These are phyloP conservation scores for Mollisia scopiformis DNA, from an alignment of 2,329 filamentous ascomycete genomes.

Conservation along the genomic window DNA sequence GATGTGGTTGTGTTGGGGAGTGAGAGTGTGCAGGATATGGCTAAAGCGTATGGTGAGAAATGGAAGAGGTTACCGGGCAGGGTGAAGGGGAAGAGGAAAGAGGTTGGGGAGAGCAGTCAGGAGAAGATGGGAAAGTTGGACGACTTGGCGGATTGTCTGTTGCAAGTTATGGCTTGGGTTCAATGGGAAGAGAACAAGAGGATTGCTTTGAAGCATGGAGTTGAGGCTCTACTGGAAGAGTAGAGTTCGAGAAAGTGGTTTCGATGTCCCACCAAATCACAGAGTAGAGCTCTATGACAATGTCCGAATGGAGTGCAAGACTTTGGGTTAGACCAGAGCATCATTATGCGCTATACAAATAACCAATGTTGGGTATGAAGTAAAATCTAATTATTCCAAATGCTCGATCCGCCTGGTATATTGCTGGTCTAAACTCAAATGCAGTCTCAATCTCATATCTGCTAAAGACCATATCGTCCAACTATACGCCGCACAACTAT, in stretches of 20 bases:
- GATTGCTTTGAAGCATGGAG: conserved; percentile 36
- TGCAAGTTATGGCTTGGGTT: conserved; percentile 78
- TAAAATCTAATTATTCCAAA: neutral
- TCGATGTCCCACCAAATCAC: neutral
- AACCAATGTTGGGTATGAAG: neutral
- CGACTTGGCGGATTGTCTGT: conserved; percentile 77
- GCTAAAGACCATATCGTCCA: neutral
- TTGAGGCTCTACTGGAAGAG: conserved; percentile 33
- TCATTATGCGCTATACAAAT: neutral
- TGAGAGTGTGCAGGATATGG: conserved; percentile 40
- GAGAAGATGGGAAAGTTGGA: conserved; percentile 65
- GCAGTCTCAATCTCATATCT: neutral
- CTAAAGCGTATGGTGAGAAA: conserved; percentile 39
- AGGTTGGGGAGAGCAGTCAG: conserved; percentile 29
- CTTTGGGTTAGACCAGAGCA: neutral
- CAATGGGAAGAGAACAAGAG: conserved; percentile 70
- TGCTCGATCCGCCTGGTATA: neutral
- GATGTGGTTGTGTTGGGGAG: conserved; percentile 36
- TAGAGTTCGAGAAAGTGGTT: neutral
- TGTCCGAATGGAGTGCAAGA: neutral
- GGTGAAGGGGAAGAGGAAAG: conserved; percentile 33
- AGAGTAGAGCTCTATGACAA: neutral
- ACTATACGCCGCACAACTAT: neutral
- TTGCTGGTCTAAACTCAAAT: neutral
- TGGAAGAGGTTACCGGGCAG: conserved; percentile 32